Evolutionary conservation across 2,329 filamentous ascomycete genomes (phyloP), one percentile per base, ranked within the genome.

Genomic region (Coniochaeta hoffmannii): DNA sequence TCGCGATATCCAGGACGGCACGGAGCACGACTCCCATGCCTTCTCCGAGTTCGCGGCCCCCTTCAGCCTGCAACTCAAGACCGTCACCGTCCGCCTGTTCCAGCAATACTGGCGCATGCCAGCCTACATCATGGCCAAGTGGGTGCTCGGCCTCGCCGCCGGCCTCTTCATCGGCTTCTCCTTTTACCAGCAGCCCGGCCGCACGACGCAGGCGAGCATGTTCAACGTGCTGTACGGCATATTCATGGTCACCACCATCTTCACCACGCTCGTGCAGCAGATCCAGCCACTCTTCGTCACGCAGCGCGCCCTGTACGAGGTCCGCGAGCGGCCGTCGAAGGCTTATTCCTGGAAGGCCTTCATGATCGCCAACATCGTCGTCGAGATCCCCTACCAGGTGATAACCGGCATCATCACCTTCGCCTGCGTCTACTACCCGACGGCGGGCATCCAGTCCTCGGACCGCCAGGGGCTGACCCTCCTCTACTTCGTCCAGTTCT

Each of bases 41-140:
- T 60, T 80, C 61, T 74, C 80, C 8, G 89, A 94, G 69, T 96
- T 95, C 59, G 90, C 91, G 4, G 87, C 89, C 62, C 85, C 90
- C 0, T 88, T 95, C 64, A 57, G 57, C 0, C 64, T 73, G 0
- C 91, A 96, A 65, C 70, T 93, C 1, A 71, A 68, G 44, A 76
- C 84, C 57, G 88, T 90, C 41, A 83, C 82, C 1, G 62, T 76
- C 9, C 84, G 89, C 56, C 82, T 91, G 6, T 91, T 91, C 70
- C 81, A 89, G 64, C 89, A 94, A 66, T 92, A 92, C 76, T 93
- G 89, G 88, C 81, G 89, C 49, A 89, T 84, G 55, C 89, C 89
- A 0, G 76, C 77, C 11, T 94, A 94, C 70, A 84, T 94, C 64
- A 88, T 89, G 68, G 81, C 87, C 56, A 93, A 93, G 72, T 68